Evolutionary conservation across 1,284 basidiomycete genomes (phyloP).

Genomic region (Ceratobasidium sp.): DNA sequence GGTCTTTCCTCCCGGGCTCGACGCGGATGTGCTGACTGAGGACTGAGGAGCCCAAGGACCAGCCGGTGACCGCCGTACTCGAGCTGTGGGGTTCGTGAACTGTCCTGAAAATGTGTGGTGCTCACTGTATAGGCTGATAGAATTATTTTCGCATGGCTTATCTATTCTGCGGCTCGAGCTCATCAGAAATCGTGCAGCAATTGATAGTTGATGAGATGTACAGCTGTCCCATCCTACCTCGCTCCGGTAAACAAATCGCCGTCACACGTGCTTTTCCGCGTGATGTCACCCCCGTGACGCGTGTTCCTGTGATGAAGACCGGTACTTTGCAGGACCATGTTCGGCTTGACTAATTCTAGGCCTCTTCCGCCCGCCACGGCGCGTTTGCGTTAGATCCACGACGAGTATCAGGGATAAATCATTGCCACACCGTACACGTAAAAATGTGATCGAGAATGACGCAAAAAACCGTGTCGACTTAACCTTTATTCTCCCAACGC

Average conservation of each 20-base stretch:
- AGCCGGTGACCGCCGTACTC: no score
- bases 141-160: constrained; percentile 11
- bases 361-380: neutral
- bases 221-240: neutral
- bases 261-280: neutral
- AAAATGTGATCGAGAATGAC: constrained; percentile 29
- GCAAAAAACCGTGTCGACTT: constrained; percentile 9
- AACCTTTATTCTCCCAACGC: no score
- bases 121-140: no score
- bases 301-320: neutral
- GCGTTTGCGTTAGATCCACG: neutral
- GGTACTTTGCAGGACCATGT: neutral
- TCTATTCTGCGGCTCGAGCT: constrained; percentile 30
- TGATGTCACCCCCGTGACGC: neutral
- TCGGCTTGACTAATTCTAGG: neutral
- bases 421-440: neutral
- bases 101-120: no score
- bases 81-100: no score
- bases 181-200: neutral
- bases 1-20: no score
- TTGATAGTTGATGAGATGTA: no score
- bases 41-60: no score
- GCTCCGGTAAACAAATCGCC: neutral
- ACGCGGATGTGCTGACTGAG: no score
- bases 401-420: neutral